Evolutionary conservation across 352 stramenopile genomes (phyloP).

Genomic region (Phytophthora boehmeriae): DNA sequence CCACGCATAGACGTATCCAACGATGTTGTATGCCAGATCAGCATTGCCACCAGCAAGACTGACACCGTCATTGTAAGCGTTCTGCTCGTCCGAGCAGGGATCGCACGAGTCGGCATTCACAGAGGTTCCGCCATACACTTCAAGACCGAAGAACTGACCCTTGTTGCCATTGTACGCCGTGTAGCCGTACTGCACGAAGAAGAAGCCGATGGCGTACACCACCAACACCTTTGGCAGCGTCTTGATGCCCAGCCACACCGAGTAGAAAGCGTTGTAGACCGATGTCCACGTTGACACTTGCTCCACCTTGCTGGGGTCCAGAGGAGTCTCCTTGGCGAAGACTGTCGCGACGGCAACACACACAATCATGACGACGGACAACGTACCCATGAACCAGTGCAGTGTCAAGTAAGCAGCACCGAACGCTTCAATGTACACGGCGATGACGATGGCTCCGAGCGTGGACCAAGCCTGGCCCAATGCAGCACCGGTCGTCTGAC

Average conservation of each 20-base stretch:
- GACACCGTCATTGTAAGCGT: constrained; percentile 50
- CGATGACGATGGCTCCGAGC: constrained; percentile 23
- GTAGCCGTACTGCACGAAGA: constrained; percentile 40
- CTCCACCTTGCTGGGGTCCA: constrained; percentile 26
- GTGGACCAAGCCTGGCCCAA: constrained; percentile 46
- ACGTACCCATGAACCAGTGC: constrained; percentile 33
- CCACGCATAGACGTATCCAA: constrained; percentile 47
- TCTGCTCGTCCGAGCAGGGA: constrained; percentile 32
- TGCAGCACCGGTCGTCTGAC: constrained; percentile 45
- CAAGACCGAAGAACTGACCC: constrained; percentile 51
- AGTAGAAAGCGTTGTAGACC: constrained; percentile 32
- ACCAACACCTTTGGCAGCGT: constrained; percentile 29
- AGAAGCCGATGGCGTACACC: constrained; percentile 40
- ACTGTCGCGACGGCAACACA: constrained; percentile 26
- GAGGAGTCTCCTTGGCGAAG: constrained; percentile 36
- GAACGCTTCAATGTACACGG: constrained; percentile 48
- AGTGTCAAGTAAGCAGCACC: constrained; percentile 40
- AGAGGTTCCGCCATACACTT: constrained; percentile 36
- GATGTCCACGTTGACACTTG: constrained; percentile 17
- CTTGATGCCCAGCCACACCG: constrained; percentile 37
- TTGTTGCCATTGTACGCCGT: constrained; percentile 58
- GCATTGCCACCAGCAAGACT: constrained; percentile 37
- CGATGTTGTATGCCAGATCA: constrained; percentile 46
- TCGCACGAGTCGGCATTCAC: constrained; percentile 32
- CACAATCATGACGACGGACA: constrained; percentile 40